Conservation (phyloP, 2,329 filamentous ascomycete genomes). For the Calonectria pseudoreteaudii region DNA sequence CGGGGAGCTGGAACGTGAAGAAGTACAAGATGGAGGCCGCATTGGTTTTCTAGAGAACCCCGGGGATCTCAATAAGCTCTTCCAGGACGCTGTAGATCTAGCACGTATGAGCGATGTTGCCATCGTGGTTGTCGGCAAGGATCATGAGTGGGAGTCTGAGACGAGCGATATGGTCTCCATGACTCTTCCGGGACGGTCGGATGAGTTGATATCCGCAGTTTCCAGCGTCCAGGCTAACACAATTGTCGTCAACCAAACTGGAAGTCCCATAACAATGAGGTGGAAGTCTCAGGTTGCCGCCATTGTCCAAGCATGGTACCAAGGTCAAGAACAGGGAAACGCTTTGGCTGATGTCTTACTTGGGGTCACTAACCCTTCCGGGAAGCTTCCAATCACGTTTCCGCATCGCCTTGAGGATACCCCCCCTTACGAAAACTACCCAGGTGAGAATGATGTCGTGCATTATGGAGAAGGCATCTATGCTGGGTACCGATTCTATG, state of each 20-base stretch:
- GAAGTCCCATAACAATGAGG: constrained; percentile 50
- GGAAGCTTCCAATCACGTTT: constrained; percentile 75
- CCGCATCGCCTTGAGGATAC: constrained; percentile 72
- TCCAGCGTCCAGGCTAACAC: constrained; percentile 7
- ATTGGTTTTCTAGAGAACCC: constrained; percentile 32
- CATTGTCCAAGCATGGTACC: constrained; percentile 39
- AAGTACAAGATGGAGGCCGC: constrained; percentile 31
- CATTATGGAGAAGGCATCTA: constrained; percentile 78
- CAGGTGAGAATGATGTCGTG: constrained; percentile 71
- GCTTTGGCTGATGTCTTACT: constrained; percentile 36
- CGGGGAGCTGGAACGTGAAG: constrained; percentile 26
- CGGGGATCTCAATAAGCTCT: constrained; percentile 16
- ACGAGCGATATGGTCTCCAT: constrained; percentile 28
- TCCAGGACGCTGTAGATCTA: constrained; percentile 25
- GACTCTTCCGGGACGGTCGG: constrained; percentile 22
- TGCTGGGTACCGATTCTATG: constrained; percentile 79
- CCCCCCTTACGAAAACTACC: constrained; percentile 76
- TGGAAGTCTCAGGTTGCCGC: constrained; percentile 47
- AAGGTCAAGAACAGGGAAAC: constrained; percentile 37
- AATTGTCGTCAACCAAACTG: constrained; percentile 34
- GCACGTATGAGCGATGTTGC: constrained; percentile 19
- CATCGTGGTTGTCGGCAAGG: constrained; percentile 26
- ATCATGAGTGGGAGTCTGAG: constrained; percentile 33
- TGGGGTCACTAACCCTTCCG: constrained; percentile 44
- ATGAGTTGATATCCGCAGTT: constrained; percentile 23